A percentile compares a stretch with the other conserved stretches of the same genome.
Conservation (phyloP, 345 rosid species). For the Syzygium aqueum region DNA sequence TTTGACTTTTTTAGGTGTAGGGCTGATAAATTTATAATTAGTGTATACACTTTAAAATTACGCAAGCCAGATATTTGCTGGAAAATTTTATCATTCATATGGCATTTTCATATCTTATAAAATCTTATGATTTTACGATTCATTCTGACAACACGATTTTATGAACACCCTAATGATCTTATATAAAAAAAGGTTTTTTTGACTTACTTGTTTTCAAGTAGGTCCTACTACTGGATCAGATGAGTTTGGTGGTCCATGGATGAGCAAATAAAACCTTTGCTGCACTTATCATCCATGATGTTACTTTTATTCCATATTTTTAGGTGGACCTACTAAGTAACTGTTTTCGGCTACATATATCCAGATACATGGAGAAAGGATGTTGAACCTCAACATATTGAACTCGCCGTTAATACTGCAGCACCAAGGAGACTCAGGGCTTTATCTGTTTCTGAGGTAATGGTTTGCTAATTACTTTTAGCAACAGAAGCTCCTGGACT, state of each 20-base stretch:
- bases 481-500: not conserved
- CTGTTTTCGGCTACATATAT: not conserved
- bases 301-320: not conserved
- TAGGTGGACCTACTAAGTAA: not conserved
- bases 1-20: not conserved
- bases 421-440: conserved; percentile 67
- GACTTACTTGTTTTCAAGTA: not conserved
- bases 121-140: not conserved
- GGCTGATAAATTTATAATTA: not conserved
- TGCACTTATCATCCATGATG: not conserved
- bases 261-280: not conserved
- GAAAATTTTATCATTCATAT: not conserved
- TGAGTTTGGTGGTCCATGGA: not conserved
- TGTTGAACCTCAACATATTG: conserved; percentile 45
- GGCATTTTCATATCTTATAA: not conserved
- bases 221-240: not conserved
- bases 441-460: conserved; percentile 65
- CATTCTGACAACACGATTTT: not conserved
- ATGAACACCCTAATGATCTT: not conserved
- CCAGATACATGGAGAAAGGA: conserved; percentile 93
- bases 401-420: conserved; percentile 48
- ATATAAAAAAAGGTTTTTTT: not conserved
- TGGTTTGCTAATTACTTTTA: not conserved
- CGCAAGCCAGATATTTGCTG: not conserved
- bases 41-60: not conserved